Evolutionary conservation across 164 flowering plant genomes (phyloP).

Genomic region (Magnolia changhungtana): DNA sequence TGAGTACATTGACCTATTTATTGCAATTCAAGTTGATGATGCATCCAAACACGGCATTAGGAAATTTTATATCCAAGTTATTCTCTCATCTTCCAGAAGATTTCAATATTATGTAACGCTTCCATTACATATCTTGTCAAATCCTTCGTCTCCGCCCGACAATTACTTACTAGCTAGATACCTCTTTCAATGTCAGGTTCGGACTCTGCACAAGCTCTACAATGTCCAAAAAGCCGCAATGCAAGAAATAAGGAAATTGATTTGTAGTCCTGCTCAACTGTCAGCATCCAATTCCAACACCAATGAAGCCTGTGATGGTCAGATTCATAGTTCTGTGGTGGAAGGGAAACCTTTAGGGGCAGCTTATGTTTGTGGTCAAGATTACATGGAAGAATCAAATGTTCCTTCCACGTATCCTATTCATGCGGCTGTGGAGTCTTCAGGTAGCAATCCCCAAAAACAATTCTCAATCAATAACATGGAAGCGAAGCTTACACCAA

Average conservation of each 20-base stretch:
- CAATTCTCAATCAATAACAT: conserved; percentile 2
- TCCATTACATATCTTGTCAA: neutral
- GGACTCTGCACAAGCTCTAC: conserved; percentile 22
- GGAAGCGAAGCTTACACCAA: conserved; percentile 1
- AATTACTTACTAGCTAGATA: neutral
- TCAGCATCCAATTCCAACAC: conserved; percentile 9
- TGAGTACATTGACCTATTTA: too few species aligned
- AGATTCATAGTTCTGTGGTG: conserved; percentile 9
- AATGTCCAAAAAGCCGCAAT: conserved; percentile 25
- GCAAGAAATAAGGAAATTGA: conserved; percentile 19
- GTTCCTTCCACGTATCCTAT: conserved; percentile 3
- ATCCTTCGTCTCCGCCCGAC: neutral
- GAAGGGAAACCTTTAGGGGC: conserved; percentile 16
- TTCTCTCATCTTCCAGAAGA: too few species aligned
- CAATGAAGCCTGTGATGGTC: neutral
- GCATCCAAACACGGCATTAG: too few species aligned
- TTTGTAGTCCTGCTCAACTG: conserved; percentile 5
- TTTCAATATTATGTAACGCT: neutral
- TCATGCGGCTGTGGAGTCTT: conserved; percentile 4
- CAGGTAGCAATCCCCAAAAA: conserved; percentile 5
- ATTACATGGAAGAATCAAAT: conserved; percentile 9
- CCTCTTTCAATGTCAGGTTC: conserved; percentile 16
- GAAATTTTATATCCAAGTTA: too few species aligned
- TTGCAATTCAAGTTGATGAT: too few species aligned
- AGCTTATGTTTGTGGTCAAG: conserved; percentile 8